phyloP scores from a whole-genome alignment of 768 basidiomycete species.

The Tulasnella sp. region DNA sequence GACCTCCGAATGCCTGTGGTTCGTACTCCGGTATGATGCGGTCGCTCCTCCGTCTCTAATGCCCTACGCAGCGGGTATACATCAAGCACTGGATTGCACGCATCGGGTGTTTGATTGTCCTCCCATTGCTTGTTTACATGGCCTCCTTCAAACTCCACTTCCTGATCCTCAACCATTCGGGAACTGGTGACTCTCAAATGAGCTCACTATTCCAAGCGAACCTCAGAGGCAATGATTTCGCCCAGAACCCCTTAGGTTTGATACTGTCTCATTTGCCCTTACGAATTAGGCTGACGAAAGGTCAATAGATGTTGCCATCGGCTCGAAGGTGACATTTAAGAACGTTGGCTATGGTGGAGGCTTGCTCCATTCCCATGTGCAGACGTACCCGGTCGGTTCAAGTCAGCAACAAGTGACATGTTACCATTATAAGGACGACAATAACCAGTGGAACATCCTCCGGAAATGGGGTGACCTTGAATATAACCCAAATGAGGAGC shows the following conservation, averaged over 20 bases:
- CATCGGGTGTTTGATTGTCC: conserved; percentile 67
- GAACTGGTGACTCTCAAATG: conserved; percentile 98
- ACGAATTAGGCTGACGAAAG: neutral
- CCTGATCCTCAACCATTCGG: conserved; percentile 82
- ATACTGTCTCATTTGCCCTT: neutral
- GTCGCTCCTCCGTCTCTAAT: conserved; percentile 13
- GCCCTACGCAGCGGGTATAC: conserved; percentile 57
- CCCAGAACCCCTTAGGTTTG: conserved; percentile 75
- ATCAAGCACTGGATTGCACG: conserved; percentile 83
- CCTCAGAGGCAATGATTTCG: conserved; percentile 85
- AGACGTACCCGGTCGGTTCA: conserved; percentile 84
- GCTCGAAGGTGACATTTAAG: conserved; percentile 85
- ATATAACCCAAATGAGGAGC: conserved; percentile 51
- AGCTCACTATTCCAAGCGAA: conserved; percentile 97
- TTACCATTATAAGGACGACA: conserved; percentile 98
- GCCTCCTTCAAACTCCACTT: conserved; percentile 94
- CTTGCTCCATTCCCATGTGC: conserved; percentile 92
- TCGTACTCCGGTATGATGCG: conserved; percentile 26
- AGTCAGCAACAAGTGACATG: conserved; percentile 95
- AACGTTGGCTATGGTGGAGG: conserved; percentile 98
- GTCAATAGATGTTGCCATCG: conserved; percentile 64
- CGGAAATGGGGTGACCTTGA: conserved; percentile 67
- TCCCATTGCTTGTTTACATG: conserved; percentile 90
- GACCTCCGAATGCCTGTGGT: conserved; percentile 86
- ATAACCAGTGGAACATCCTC: conserved; percentile 80